Conservation (phyloP, 2,329 filamentous ascomycete genomes). For the Dactylellina sp. region DNA sequence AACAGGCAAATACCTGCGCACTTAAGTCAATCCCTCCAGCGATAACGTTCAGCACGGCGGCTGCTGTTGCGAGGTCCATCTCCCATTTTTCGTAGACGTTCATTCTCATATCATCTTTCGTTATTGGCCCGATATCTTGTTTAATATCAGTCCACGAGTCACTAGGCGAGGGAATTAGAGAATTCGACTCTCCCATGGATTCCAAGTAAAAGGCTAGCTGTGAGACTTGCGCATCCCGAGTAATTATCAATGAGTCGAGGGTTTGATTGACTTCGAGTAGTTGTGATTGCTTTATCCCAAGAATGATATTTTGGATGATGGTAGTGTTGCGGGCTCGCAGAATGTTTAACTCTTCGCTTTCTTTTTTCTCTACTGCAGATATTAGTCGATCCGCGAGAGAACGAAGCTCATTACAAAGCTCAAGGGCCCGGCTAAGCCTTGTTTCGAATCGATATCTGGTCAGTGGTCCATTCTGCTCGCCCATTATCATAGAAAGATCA, state of each 20-base stretch:
- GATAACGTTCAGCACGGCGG: too few relatives aligned
- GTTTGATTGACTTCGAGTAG: conserved; percentile 56
- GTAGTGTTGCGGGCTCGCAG: conserved; percentile 57
- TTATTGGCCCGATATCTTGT: too few relatives aligned
- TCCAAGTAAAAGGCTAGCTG: too few relatives aligned
- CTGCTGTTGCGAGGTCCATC: too few relatives aligned
- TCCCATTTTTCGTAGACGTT: too few relatives aligned
- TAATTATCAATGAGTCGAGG: background rate
- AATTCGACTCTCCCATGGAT: too few relatives aligned
- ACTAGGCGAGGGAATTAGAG: too few relatives aligned
- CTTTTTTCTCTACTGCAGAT: conserved; percentile 58
- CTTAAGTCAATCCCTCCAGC: too few relatives aligned
- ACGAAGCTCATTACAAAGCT: conserved; percentile 60
- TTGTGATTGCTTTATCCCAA: conserved; percentile 56
- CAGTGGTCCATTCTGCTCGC: conserved; percentile 57
- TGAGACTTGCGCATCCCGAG: too few relatives aligned
- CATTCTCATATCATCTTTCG: too few relatives aligned
- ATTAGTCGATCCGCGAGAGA: conserved; percentile 55
- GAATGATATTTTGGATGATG: conserved; percentile 36
- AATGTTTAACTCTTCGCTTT: conserved; percentile 57
- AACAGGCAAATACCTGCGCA: too few relatives aligned
- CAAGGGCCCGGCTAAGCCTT: conserved; percentile 60
- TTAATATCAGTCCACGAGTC: too few relatives aligned
- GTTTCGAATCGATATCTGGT: conserved; percentile 61
- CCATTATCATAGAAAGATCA: background rate